These are phyloP conservation scores for Isatis tinctoria DNA, from an alignment of 345 rosid genomes.

Conservation along the genomic window DNA sequence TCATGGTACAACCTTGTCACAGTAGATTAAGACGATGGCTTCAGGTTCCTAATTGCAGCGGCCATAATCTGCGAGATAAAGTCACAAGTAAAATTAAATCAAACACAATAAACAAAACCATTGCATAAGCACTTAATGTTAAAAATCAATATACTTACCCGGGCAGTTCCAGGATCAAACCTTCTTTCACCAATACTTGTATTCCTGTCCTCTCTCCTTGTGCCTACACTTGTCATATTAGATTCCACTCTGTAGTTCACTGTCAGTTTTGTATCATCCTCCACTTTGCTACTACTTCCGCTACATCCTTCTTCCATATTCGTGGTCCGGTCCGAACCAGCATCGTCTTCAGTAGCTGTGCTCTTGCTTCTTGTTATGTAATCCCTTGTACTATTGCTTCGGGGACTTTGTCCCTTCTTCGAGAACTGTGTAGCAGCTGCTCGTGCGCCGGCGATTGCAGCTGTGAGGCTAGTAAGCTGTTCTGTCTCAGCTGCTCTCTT, in stretches of 20 bases:
- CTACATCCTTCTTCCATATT: slow-evolving; percentile 3
- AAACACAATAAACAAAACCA: background rate
- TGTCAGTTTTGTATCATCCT: background rate
- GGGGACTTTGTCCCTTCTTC: slow-evolving; percentile 41
- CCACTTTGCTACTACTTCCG: slow-evolving; percentile 5
- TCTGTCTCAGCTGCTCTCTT: slow-evolving; percentile 36
- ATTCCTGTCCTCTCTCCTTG: slow-evolving; percentile 12
- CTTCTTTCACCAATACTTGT: slow-evolving; percentile 18
- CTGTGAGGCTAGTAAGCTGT: slow-evolving; percentile 49
- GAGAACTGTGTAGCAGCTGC: slow-evolving; percentile 80
- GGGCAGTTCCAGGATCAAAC: slow-evolving; percentile 30
- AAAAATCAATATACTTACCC: slow-evolving; percentile 14
- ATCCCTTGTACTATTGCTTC: slow-evolving; percentile 4
- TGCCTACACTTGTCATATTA: slow-evolving; percentile 1
- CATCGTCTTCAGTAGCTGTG: slow-evolving; percentile 26
- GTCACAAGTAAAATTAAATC: background rate
- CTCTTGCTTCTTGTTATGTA: slow-evolving; percentile 22
- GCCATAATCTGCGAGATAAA: slow-evolving; percentile 26
- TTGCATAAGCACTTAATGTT: background rate
- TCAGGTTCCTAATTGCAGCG: slow-evolving; percentile 33
- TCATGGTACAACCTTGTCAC: background rate
- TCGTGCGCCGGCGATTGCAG: slow-evolving; percentile 83
- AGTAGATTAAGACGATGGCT: slow-evolving; percentile 27
- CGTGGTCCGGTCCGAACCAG: slow-evolving; percentile 17
- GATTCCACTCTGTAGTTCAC: background rate